A percentile compares a stretch with the other conserved stretches of the same genome.
phyloP scores from a whole-genome alignment of 306 rosid species.

The Acacia crassicarpa region DNA sequence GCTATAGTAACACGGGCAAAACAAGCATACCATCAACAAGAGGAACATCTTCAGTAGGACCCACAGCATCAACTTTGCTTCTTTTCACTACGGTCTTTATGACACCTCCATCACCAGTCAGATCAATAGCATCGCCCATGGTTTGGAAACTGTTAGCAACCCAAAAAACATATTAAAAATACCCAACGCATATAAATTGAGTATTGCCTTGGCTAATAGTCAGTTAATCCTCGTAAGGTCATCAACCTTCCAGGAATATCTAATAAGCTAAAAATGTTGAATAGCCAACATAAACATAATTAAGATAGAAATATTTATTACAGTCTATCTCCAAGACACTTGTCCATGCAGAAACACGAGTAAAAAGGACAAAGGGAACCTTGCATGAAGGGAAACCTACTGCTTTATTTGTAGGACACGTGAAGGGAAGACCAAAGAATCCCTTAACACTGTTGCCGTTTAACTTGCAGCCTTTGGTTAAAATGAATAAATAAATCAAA shows the following conservation, averaged over 20 bases:
- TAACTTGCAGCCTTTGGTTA: neutral
- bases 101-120: conserved; percentile 93
- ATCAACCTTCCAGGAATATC: neutral
- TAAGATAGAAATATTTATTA: neutral
- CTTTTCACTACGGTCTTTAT: conserved; percentile 72
- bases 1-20: neutral
- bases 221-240: neutral
- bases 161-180: neutral
- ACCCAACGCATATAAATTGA: conserved; percentile 7
- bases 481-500: neutral
- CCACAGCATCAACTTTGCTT: conserved; percentile 70
- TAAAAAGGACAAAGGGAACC: neutral
- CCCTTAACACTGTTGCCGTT: neutral
- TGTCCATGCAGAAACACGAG: neutral
- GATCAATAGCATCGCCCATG: conserved; percentile 82
- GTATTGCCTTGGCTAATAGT: neutral
- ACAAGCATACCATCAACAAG: conserved; percentile 76
- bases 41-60: conserved; percentile 85
- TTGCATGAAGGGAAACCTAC: neutral
- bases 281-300: neutral
- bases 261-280: neutral
- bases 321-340: neutral
- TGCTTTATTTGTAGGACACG: neutral
- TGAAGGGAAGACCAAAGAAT: neutral
- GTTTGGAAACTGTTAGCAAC: conserved; percentile 39